Evolutionary conservation across 768 basidiomycete genomes (phyloP).

Genomic region (Naganishia antarctica): DNA sequence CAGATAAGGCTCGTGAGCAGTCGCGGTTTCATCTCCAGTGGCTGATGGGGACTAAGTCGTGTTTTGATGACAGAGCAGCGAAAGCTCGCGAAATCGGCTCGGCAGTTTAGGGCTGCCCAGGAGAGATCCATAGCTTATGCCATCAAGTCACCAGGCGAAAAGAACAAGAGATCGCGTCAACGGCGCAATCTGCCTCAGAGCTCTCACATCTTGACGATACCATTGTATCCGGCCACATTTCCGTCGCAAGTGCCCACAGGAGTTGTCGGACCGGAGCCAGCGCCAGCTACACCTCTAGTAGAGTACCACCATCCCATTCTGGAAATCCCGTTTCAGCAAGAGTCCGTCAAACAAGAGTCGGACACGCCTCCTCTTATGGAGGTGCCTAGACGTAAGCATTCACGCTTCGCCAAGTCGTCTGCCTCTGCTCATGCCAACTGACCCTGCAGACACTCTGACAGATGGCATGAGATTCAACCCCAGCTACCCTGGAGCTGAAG

Average conservation of each 20-base stretch:
- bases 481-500: neutral
- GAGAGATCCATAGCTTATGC: constrained; percentile 4
- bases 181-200: neutral
- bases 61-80: too few relatives aligned
- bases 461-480: neutral
- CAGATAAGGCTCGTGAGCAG: constrained; percentile 13
- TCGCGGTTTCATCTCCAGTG: too few relatives aligned
- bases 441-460: neutral
- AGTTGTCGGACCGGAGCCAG: neutral
- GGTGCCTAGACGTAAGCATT: neutral
- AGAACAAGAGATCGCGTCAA: neutral
- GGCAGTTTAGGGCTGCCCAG: constrained; percentile 4
- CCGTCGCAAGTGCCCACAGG: neutral
- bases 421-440: neutral
- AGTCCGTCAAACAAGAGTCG: neutral
- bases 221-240: neutral
- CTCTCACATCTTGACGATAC: constrained; percentile 3
- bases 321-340: neutral
- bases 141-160: neutral
- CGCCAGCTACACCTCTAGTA: neutral
- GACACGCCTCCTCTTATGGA: neutral
- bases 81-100: constrained; percentile 12
- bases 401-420: neutral
- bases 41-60: too few relatives aligned
- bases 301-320: neutral